Percentiles rank a stretch among this genome's conserved stretches.
These are phyloP conservation scores for Aspergillus felis DNA, from an alignment of 2,329 filamentous ascomycete genomes.

Conservation along the genomic window DNA sequence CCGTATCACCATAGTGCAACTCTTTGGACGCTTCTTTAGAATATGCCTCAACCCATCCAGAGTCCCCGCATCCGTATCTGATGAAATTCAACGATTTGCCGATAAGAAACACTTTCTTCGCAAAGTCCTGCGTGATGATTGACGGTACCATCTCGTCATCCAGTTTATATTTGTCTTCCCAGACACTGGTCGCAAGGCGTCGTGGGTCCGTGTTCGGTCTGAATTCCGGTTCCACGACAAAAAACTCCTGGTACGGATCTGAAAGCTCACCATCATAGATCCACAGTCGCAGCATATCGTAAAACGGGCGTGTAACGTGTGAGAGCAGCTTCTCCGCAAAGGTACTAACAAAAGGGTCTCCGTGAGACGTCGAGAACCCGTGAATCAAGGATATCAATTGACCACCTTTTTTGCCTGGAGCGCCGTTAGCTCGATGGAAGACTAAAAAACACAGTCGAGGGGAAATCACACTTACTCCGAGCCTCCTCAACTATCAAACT, in stretches of 20 bases:
- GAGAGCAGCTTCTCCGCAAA: conserved; percentile 86
- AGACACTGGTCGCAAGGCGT: conserved; percentile 73
- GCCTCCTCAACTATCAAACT: conserved; percentile 91
- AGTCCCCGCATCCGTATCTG: conserved; percentile 88
- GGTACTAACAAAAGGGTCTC: conserved; percentile 87
- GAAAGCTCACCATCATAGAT: conserved; percentile 97
- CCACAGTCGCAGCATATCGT: conserved; percentile 93
- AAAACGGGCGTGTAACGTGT: conserved; percentile 90
- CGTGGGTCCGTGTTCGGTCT: conserved; percentile 48
- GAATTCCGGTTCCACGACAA: conserved; percentile 75
- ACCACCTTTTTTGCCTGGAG: conserved; percentile 67
- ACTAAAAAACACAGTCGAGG: background rate
- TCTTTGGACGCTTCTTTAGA: conserved; percentile 91
- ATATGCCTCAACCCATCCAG: conserved; percentile 92
- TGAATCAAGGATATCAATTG: conserved; percentile 93
- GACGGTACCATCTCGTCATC: conserved; percentile 82
- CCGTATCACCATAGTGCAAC: conserved; percentile 87
- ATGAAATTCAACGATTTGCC: conserved; percentile 99
- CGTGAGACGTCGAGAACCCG: conserved; percentile 86
- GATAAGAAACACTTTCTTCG: conserved; percentile 93
- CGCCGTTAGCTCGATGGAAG: conserved; percentile 1
- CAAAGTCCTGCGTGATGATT: conserved; percentile 90
- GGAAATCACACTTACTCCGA: conserved; percentile 51
- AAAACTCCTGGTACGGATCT: conserved; percentile 95
- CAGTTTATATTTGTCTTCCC: conserved; percentile 95